Percentiles rank a stretch among this genome's conserved stretches.
These are phyloP conservation scores for Platanus orientalis DNA, from an alignment of 164 flowering plant species.

Conservation along the genomic window DNA sequence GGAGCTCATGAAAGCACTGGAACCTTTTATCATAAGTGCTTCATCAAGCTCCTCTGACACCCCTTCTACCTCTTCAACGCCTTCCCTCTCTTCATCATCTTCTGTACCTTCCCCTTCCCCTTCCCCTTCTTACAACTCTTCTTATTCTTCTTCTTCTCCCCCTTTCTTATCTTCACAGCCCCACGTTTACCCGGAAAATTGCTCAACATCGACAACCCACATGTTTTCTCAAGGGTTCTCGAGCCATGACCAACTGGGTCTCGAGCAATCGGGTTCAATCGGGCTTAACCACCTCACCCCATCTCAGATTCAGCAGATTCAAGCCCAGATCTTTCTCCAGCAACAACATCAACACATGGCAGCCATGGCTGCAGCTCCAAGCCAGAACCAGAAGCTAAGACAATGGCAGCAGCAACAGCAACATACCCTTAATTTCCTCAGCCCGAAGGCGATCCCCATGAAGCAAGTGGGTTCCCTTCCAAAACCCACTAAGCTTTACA, in stretches of 20 bases:
- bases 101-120: constrained; percentile 14
- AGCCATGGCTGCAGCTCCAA: not conserved
- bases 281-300: constrained; percentile 51
- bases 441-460: constrained; percentile 60
- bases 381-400: constrained; percentile 12
- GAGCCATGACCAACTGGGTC: constrained; percentile 18
- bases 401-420: constrained; percentile 7
- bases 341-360: constrained; percentile 17
- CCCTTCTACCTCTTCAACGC: constrained; percentile 8
- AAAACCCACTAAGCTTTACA: constrained; percentile 79
- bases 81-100: constrained; percentile 15
- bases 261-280: constrained; percentile 29
- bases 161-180: constrained; percentile 21
- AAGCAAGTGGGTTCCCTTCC: constrained; percentile 50
- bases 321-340: constrained; percentile 44
- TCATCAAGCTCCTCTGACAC: constrained; percentile 21
- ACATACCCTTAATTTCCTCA: constrained; percentile 26
- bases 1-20: constrained; percentile 91
- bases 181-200: constrained; percentile 16
- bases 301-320: constrained; percentile 61
- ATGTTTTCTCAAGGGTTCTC: constrained; percentile 31
- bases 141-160: constrained; percentile 18
- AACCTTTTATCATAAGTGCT: constrained; percentile 87
- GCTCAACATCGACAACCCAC: constrained; percentile 32
- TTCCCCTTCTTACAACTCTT: constrained; percentile 11